Base-by-base conservation (phyloP, 257 asterid species). In the Plantago ovata region DNA sequence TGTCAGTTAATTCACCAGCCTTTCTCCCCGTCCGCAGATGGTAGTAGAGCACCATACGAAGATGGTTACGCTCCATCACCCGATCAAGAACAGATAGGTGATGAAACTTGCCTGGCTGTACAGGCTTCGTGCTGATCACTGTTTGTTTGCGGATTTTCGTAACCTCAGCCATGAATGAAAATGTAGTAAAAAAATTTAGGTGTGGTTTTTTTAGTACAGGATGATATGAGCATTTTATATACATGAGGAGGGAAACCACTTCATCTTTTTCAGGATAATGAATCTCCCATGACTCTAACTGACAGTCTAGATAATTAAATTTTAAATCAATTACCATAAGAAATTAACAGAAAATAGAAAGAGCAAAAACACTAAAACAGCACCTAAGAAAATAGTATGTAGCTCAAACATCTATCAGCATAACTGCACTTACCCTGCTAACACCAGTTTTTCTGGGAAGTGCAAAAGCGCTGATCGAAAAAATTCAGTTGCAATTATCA, bases 31-130 rank as follows among this genome's bases (percentile, higher is more conserved):
- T 49, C 3, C 69, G 66, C 19, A 66, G 39, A 24, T 22, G 56
- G 80, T 79, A 84, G 58, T 78, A 81, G 56, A 79, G 59, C 42
- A 75, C 85, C 14, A 75, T 0, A 9, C 72, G 78, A 15, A 81
- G 64, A 62, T 77, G 22, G 53, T 62, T 70, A 22, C 24, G 70
- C 60, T 81, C 84, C 89, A 81, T 81, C 24, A 67, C 16, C 0
- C 71, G 81, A 39, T 81, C 94, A 12, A 84, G 83, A 58, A 66
- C 77, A 10, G 94, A 81, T 23, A 79, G 65, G 48, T 77, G 58
- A 67, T 38, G 51, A 60, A 66, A 67, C 49, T 69, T 75, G 10
- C 87, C 69, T 4, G 74, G 83, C 9, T 75, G 71, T 39, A 79
- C 80, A 0, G 84, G 72, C 32, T 67, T 79, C 4, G 76, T 75